phyloP scores from a whole-genome alignment of 768 basidiomycete genomes.

The Phallus indusiatus region DNA sequence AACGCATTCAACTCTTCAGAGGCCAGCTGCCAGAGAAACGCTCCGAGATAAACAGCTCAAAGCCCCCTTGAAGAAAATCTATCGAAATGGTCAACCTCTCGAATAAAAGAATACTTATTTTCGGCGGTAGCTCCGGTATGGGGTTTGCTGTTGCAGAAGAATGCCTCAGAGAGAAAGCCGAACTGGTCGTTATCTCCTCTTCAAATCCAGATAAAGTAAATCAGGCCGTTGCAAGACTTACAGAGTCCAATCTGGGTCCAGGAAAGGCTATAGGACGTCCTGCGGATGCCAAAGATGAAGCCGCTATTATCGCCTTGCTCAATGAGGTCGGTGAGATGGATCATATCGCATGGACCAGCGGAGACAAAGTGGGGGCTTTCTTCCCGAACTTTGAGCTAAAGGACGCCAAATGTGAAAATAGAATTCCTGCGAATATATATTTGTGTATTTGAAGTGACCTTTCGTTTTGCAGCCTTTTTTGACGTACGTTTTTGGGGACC shows the following conservation, averaged over 20 bases:
- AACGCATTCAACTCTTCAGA: too few species aligned
- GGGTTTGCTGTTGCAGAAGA: slow-evolving; percentile 8
- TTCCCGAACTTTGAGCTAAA: not conserved
- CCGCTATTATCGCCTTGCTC: slow-evolving; percentile 4
- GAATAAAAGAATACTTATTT: slow-evolving; percentile 5
- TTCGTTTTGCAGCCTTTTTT: slow-evolving; percentile 2
- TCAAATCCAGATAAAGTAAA: not conserved
- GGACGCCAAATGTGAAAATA: not conserved
- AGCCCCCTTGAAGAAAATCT: not conserved
- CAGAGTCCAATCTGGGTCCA: not conserved
- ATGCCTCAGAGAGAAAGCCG: not conserved
- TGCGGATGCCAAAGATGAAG: slow-evolving; percentile 1
- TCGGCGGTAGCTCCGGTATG: slow-evolving; percentile 11
- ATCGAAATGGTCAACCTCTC: not conserved
- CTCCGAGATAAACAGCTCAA: too few species aligned
- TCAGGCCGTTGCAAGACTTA: not conserved
- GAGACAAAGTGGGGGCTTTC: not conserved
- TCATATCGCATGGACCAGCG: slow-evolving; percentile 11
- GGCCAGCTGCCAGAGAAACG: too few species aligned
- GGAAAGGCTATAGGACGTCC: slow-evolving; percentile 5
- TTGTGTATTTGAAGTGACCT: too few species aligned
- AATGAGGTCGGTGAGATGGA: slow-evolving; percentile 7
- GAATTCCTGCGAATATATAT: not conserved
- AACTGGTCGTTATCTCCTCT: slow-evolving; percentile 8
- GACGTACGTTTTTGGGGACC: slow-evolving; percentile 14